A percentile compares a stretch with the other conserved stretches of the same genome.
These are phyloP conservation scores for Lepiota brunneoincarnata DNA, from an alignment of 768 basidiomycete species.

Conservation along the genomic window DNA sequence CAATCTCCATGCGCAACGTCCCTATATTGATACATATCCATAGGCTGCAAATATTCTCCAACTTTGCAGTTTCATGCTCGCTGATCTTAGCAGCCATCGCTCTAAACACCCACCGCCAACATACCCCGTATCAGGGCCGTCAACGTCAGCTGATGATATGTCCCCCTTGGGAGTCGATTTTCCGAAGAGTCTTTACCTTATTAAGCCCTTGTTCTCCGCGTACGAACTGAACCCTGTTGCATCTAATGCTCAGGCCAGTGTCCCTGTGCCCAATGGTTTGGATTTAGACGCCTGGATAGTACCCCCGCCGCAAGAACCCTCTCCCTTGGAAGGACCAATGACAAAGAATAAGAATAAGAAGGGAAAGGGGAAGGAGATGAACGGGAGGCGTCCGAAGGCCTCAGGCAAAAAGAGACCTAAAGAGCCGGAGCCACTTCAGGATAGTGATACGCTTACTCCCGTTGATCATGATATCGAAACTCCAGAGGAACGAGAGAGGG, in stretches of 20 bases:
- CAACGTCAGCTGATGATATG: constrained; percentile 37
- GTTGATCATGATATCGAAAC: constrained; percentile 44
- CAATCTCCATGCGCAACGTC: background rate
- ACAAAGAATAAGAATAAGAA: constrained; percentile 54
- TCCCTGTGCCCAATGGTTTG: constrained; percentile 79
- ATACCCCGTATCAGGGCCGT: constrained; percentile 34
- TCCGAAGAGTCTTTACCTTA: constrained; percentile 87
- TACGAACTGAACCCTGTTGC: constrained; percentile 90
- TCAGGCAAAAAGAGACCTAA: constrained; percentile 31
- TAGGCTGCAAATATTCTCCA: constrained; percentile 83
- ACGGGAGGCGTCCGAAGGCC: constrained; percentile 21
- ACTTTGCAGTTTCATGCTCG: constrained; percentile 71
- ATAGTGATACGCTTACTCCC: constrained; percentile 32
- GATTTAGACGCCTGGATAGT: constrained; percentile 88
- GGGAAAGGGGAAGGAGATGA: constrained; percentile 27
- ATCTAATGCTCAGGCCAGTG: constrained; percentile 71
- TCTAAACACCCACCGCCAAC: constrained; percentile 32
- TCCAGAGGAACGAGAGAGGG: constrained; percentile 63
- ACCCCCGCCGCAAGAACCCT: constrained; percentile 49
- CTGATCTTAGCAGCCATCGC: constrained; percentile 61
- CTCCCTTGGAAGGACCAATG: constrained; percentile 30
- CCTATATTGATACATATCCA: constrained; percentile 5
- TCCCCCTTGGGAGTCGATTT: constrained; percentile 48
- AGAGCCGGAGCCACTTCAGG: constrained; percentile 16
- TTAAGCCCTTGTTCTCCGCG: constrained; percentile 71